phyloP scores from a whole-genome alignment of 345 rosid genomes.

The Toxicodendron radicans region DNA sequence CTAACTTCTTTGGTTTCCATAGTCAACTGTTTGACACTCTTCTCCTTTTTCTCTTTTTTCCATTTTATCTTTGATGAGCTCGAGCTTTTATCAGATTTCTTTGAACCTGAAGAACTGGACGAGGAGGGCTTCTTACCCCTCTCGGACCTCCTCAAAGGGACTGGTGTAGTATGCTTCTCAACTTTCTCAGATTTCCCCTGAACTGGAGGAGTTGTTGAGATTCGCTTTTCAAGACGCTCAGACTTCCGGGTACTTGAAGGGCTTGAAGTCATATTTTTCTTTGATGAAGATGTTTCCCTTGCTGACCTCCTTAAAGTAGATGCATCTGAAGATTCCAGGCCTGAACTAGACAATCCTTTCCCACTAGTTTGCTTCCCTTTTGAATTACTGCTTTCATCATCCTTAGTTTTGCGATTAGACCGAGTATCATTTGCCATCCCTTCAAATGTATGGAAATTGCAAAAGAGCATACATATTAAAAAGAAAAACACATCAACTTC shows the following conservation, averaged over 20 bases:
- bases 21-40: constrained; percentile 34
- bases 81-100: constrained; percentile 32
- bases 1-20: constrained; percentile 36
- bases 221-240: constrained; percentile 49
- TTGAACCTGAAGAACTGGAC: constrained; percentile 41
- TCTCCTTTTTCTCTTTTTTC: constrained; percentile 37
- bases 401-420: constrained; percentile 36
- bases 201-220: constrained; percentile 36
- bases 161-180: constrained; percentile 36
- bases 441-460: constrained; percentile 11
- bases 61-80: constrained; percentile 26
- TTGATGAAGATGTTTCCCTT: constrained; percentile 37
- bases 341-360: constrained; percentile 32
- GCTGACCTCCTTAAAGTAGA: constrained; percentile 53
- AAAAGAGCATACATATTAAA: neutral
- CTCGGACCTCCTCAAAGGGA: constrained; percentile 56
- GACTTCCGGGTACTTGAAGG: constrained; percentile 49
- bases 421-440: constrained; percentile 43
- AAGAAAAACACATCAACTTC: neutral
- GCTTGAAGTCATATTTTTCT: constrained; percentile 32
- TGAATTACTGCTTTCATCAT: constrained; percentile 31
- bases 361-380: constrained; percentile 37
- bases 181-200: constrained; percentile 34
- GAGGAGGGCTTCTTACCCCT: constrained; percentile 48
- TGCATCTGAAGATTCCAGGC: constrained; percentile 24